Evolutionary conservation across 2,329 filamentous ascomycete species (phyloP).

Genomic region (Ophiosphaerella herpotricha): DNA sequence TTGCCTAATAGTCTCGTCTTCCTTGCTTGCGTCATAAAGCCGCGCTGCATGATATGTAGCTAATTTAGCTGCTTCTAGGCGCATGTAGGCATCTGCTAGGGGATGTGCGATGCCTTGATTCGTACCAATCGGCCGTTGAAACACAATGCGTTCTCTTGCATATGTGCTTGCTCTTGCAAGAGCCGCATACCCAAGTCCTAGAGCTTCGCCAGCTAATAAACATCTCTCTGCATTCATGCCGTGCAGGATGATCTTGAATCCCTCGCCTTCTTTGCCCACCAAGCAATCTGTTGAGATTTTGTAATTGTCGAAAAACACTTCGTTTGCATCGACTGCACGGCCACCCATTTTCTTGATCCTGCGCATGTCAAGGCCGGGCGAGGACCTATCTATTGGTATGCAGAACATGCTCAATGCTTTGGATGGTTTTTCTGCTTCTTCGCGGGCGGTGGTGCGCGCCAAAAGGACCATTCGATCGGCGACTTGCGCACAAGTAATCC

Average conservation of each 20-base stretch:
- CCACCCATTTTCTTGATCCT: slow-evolving; percentile 87
- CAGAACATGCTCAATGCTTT: slow-evolving; percentile 81
- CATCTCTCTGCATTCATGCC: slow-evolving; percentile 57
- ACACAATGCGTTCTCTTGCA: slow-evolving; percentile 57
- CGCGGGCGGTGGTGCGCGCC: slow-evolving; percentile 72
- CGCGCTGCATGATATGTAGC: slow-evolving; percentile 65
- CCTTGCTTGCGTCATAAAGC: slow-evolving; percentile 58
- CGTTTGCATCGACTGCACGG: slow-evolving; percentile 79
- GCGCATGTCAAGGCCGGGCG: slow-evolving; percentile 67
- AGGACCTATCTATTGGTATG: slow-evolving; percentile 69
- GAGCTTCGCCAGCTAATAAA: slow-evolving; percentile 71
- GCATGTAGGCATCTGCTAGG: slow-evolving; percentile 63
- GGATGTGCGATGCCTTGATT: slow-evolving; percentile 66
- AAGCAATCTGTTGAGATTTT: slow-evolving; percentile 65
- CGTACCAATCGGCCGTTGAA: slow-evolving; percentile 62
- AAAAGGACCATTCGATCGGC: slow-evolving; percentile 83
- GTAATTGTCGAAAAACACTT: slow-evolving; percentile 86
- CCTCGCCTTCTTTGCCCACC: slow-evolving; percentile 73
- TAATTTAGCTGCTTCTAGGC: slow-evolving; percentile 64
- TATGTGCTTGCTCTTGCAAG: slow-evolving; percentile 51
- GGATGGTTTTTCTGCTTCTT: slow-evolving; percentile 70
- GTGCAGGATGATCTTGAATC: slow-evolving; percentile 69
- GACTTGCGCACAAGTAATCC: slow-evolving; percentile 85
- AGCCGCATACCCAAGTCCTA: slow-evolving; percentile 77
- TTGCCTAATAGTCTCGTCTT: slow-evolving; percentile 18